Evolutionary conservation across 148 eudicot species (phyloP).

Genomic region (Chenopodium suecicum): DNA sequence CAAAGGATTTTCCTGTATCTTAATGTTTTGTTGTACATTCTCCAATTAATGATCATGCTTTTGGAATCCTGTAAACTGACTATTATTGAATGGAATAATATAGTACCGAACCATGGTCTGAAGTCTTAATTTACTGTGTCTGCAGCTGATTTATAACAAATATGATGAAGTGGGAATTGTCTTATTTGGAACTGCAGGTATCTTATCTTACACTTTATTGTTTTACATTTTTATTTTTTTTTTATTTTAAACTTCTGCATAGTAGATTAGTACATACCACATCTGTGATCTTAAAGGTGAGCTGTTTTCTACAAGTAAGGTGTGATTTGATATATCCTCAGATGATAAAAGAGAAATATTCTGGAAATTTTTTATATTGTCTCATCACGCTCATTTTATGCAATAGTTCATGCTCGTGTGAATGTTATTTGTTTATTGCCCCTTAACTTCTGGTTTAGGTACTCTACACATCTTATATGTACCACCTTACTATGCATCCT

Average conservation of each 20-base stretch:
- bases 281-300: background rate
- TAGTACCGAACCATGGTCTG: background rate
- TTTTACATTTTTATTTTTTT: slow-evolving; percentile 1
- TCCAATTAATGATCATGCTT: background rate
- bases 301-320: no score
- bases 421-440: background rate
- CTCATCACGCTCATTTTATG: no score
- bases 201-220: slow-evolving; percentile 12
- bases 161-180: slow-evolving; percentile 86
- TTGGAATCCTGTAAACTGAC: background rate
- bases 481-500: background rate
- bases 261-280: background rate
- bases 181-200: slow-evolving; percentile 95
- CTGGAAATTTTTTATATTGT: background rate
- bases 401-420: background rate
- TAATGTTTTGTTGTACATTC: background rate
- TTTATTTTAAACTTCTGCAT: background rate
- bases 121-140: slow-evolving; percentile 2
- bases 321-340: background rate
- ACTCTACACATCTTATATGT: background rate
- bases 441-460: background rate
- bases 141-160: slow-evolving; percentile 83
- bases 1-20: background rate
- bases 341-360: background rate
- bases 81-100: background rate